Evolutionary conservation across 2,329 filamentous ascomycete genomes (phyloP).

Genomic region (Ascochyta pisi): DNA sequence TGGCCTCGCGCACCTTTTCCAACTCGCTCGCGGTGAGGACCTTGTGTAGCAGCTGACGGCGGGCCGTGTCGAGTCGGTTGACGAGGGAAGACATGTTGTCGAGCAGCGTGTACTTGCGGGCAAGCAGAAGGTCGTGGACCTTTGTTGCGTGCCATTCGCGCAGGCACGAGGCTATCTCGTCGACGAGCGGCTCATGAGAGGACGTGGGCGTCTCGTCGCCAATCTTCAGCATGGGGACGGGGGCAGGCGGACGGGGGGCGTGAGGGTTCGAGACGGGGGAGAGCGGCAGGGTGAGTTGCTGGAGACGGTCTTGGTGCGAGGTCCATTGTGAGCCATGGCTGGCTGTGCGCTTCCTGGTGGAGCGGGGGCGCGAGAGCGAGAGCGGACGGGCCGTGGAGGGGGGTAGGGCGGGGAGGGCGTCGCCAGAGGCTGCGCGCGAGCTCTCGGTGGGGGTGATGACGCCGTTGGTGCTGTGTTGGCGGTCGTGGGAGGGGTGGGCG

Average conservation of each 20-base stretch:
- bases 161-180: constrained; percentile 95
- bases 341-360: constrained; percentile 42
- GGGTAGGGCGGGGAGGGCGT: constrained; percentile 33
- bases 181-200: constrained; percentile 85
- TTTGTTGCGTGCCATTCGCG: constrained; percentile 99
- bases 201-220: constrained; percentile 96
- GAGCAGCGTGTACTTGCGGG: constrained; percentile 79
- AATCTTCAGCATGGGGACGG: constrained; percentile 96
- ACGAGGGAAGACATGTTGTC: constrained; percentile 84
- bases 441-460: constrained; percentile 49
- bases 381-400: constrained; percentile 35
- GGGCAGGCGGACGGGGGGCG: constrained; percentile 80
- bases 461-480: constrained; percentile 43
- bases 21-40: constrained; percentile 89
- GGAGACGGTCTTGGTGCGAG: constrained; percentile 49
- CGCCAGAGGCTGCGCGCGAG: constrained; percentile 42
- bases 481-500: too few species aligned
- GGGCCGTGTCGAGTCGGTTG: constrained; percentile 79
- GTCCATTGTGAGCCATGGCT: constrained; percentile 49
- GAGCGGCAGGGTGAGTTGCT: constrained; percentile 47
- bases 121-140: constrained; percentile 86
- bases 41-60: constrained; percentile 91
- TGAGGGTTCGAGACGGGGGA: constrained; percentile 63
- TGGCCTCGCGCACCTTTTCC: constrained; percentile 79
- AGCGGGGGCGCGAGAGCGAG: constrained; percentile 31